Evolutionary conservation across 805 yeast species (phyloP).

Genomic region (Metschnikowia orientalis): DNA sequence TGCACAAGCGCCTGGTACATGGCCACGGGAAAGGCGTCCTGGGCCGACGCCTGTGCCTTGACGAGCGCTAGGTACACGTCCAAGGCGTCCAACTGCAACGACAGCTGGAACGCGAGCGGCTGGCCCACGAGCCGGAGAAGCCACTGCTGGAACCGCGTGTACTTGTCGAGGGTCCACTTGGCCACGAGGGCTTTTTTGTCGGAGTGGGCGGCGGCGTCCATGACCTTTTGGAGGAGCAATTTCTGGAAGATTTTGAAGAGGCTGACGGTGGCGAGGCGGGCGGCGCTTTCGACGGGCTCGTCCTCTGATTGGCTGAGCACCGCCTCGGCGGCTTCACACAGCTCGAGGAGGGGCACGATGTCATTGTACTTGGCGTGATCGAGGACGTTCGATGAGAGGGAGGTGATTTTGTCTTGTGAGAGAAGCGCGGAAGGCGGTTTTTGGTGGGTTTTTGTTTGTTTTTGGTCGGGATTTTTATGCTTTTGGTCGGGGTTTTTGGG

Average conservation of each 20-base stretch:
- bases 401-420: conserved; percentile 20
- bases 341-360: conserved; percentile 43
- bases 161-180: conserved; percentile 60
- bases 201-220: conserved; percentile 27
- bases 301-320: conserved; percentile 18
- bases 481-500: too few species aligned
- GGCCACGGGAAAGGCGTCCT: conserved; percentile 59
- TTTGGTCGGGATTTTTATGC: neutral
- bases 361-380: conserved; percentile 54
- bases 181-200: conserved; percentile 48
- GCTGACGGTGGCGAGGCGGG: conserved; percentile 39
- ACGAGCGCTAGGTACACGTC: conserved; percentile 55
- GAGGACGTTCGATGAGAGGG: conserved; percentile 27
- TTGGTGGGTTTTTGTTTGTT: conserved; percentile 6
- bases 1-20: conserved; percentile 42
- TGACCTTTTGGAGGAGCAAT: conserved; percentile 39
- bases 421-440: conserved; percentile 12
- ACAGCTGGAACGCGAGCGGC: conserved; percentile 41
- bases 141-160: conserved; percentile 47
- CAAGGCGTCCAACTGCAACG: conserved; percentile 49
- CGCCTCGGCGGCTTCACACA: conserved; percentile 25
- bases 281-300: conserved; percentile 25
- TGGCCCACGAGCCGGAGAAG: conserved; percentile 40
- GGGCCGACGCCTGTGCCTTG: conserved; percentile 48
- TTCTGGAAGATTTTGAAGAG: conserved; percentile 47